These are phyloP conservation scores for Kluyveromyces sp. DNA, from an alignment of 1,139 yeast species.

Conservation along the genomic window DNA sequence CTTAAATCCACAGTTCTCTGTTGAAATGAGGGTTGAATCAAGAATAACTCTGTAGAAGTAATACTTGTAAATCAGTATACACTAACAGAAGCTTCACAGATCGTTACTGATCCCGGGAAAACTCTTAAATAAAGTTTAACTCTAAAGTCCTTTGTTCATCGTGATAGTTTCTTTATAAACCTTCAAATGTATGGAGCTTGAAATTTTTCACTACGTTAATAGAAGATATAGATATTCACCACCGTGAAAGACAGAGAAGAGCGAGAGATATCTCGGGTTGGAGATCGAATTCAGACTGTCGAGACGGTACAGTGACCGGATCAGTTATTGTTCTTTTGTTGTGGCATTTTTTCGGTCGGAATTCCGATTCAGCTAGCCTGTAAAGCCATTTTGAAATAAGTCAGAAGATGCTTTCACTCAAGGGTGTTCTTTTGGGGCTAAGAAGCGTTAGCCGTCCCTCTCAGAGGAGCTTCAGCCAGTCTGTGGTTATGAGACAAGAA, in stretches of 20 bases:
- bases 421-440: neutral
- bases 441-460: neutral
- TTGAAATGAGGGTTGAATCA: neutral
- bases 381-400: neutral
- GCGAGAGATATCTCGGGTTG: too few relatives aligned
- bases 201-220: neutral
- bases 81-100: too few relatives aligned
- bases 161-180: neutral
- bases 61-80: neutral
- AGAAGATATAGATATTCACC: neutral
- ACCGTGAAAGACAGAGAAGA: too few relatives aligned
- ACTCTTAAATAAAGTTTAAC: too few relatives aligned
- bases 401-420: neutral
- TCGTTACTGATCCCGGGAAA: too few relatives aligned
- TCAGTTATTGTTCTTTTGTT: neutral
- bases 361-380: neutral
- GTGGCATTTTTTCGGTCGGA: neutral
- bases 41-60: too few relatives aligned
- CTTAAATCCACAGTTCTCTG: neutral
- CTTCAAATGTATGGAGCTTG: neutral
- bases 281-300: too few relatives aligned
- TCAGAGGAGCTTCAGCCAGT: conserved; percentile 6
- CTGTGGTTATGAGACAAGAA: conserved; percentile 4
- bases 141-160: neutral
- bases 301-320: too few relatives aligned